Evolutionary conservation across 164 flowering plant species (phyloP).

Genomic region (Pachysandra terminalis): DNA sequence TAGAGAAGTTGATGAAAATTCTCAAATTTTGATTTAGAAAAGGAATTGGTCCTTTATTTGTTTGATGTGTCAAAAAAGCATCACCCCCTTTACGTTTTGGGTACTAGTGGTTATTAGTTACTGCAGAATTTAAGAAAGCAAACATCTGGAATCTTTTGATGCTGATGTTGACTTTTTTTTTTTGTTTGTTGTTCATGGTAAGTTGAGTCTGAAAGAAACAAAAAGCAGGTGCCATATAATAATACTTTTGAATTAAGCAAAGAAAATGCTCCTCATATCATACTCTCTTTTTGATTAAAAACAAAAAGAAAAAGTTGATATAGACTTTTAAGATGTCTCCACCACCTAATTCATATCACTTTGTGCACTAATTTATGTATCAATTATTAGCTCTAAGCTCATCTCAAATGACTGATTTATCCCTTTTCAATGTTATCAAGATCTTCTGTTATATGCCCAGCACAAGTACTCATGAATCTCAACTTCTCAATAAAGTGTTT

Average conservation of each 20-base stretch:
- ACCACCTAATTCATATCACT: background rate
- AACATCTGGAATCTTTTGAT: background rate
- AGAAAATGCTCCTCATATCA: background rate
- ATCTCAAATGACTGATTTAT: background rate
- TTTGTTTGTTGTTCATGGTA: background rate
- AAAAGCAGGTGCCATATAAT: background rate
- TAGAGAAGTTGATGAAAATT: background rate
- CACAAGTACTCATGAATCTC: no score
- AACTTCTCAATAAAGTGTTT: no score
- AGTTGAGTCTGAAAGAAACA: background rate
- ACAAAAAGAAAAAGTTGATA: background rate
- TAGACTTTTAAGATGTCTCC: background rate
- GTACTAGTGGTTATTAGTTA: background rate
- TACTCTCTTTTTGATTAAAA: background rate
- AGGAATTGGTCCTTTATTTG: background rate
- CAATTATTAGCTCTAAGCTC: background rate
- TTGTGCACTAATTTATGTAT: background rate
- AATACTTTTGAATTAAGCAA: background rate
- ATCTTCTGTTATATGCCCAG: no score
- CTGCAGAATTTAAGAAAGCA: background rate
- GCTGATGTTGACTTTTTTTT: no score
- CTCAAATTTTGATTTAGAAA: background rate
- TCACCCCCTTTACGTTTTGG: background rate
- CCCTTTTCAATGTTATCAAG: background rate
- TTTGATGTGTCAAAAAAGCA: background rate